A percentile compares a stretch with the other conserved stretches of the same genome.
These are phyloP conservation scores for Coccomyxa subellipsoidea DNA, from an alignment of 163 green algal species.

Conservation along the genomic window DNA sequence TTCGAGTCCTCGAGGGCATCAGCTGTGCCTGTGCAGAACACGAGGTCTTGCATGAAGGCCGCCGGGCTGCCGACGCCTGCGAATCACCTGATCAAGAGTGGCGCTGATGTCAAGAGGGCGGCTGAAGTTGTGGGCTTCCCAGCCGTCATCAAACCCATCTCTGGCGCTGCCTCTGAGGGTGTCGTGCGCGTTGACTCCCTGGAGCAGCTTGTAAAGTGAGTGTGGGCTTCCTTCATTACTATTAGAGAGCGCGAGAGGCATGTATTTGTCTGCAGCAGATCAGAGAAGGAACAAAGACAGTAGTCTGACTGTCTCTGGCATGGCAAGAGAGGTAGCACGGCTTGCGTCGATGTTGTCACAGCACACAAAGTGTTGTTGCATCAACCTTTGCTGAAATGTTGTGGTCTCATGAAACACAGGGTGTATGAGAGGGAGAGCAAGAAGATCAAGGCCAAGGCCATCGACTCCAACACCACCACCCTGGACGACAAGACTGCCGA, in stretches of 20 bases:
- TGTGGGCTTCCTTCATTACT: too few species aligned
- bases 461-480: background rate
- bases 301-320: too few species aligned
- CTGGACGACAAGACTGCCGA: background rate
- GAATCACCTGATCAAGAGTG: constrained; percentile 16
- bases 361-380: too few species aligned
- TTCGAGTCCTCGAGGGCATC: too few species aligned
- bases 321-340: too few species aligned
- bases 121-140: constrained; percentile 35
- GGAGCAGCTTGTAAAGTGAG: constrained; percentile 19
- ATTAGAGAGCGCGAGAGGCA: too few species aligned
- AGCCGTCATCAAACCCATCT: constrained; percentile 40
- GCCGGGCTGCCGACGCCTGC: constrained; percentile 30
- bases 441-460: constrained; percentile 7
- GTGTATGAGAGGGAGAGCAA: constrained; percentile 8
- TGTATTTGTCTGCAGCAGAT: too few species aligned
- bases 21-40: constrained; percentile 15
- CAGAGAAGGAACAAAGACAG: too few species aligned
- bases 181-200: constrained; percentile 25
- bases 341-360: too few species aligned
- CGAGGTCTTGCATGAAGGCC: constrained; percentile 21
- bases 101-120: constrained; percentile 24
- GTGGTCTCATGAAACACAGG: too few species aligned
- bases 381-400: too few species aligned
- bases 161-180: constrained; percentile 32